Evolutionary conservation across 1,284 basidiomycete species (phyloP).

Genomic region (Testicularia cyperi): DNA sequence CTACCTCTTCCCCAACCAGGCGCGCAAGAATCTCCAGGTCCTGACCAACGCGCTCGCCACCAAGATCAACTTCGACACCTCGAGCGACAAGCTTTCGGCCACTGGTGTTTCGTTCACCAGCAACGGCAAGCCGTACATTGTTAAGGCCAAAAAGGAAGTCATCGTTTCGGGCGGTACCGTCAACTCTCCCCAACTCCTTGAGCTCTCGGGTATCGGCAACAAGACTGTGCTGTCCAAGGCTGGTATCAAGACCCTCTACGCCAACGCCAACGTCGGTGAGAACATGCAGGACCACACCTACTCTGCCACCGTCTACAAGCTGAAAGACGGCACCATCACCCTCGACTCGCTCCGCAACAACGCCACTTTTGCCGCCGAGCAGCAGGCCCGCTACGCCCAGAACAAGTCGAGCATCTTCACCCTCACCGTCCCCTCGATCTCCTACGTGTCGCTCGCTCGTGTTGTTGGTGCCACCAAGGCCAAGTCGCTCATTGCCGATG

Average conservation of each 20-base stretch:
- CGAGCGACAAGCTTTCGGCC: slow-evolving; percentile 19
- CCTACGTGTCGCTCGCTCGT: slow-evolving; percentile 48
- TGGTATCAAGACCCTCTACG: slow-evolving; percentile 53
- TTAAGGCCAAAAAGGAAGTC: slow-evolving; percentile 45
- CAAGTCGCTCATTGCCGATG: slow-evolving; percentile 28
- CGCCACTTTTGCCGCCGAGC: slow-evolving; percentile 42
- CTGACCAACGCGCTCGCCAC: slow-evolving; percentile 42
- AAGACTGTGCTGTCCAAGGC: slow-evolving; percentile 59
- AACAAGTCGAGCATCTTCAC: slow-evolving; percentile 46
- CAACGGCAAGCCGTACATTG: slow-evolving; percentile 37
- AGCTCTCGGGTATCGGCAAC: slow-evolving; percentile 65
- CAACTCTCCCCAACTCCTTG: slow-evolving; percentile 62
- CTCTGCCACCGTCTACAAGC: slow-evolving; percentile 48
- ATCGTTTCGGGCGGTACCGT: slow-evolving; percentile 51
- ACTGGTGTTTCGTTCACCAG: slow-evolving; percentile 36
- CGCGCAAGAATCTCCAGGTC: slow-evolving; percentile 43
- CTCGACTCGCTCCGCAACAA: slow-evolving; percentile 50
- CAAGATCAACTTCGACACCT: slow-evolving; percentile 43
- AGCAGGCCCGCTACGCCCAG: slow-evolving; percentile 36
- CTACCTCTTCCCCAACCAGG: slow-evolving; percentile 50
- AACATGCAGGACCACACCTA: slow-evolving; percentile 63
- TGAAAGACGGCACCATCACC: slow-evolving; percentile 41
- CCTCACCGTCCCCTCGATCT: slow-evolving; percentile 52
- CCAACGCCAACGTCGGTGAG: slow-evolving; percentile 60
- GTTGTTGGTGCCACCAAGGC: slow-evolving; percentile 40